These are phyloP conservation scores for Myochromella boudieri DNA, from an alignment of 768 basidiomycete species.

Conservation along the genomic window DNA sequence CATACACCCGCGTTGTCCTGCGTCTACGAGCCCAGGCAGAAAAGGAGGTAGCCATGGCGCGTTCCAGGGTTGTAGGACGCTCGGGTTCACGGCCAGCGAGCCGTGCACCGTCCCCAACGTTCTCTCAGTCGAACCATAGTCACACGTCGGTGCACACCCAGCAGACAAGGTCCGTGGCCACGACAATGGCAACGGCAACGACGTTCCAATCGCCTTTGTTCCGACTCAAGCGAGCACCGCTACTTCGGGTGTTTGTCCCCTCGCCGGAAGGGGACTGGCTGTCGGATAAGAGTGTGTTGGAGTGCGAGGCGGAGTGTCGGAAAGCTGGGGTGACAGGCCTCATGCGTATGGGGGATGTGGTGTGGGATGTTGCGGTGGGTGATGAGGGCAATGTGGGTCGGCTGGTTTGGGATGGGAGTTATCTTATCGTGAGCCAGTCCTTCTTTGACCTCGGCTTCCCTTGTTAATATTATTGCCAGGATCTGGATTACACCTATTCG, in stretches of 20 bases:
- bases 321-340: conserved; percentile 62
- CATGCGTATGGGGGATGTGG: conserved; percentile 74
- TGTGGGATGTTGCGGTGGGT: conserved; percentile 85
- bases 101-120: conserved; percentile 67
- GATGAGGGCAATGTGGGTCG: conserved; percentile 86
- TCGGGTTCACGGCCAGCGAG: conserved; percentile 48
- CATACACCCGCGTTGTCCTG: conserved; percentile 79
- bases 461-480: conserved; percentile 41
- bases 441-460: conserved; percentile 16
- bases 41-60: conserved; percentile 37
- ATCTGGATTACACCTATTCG: conserved; percentile 83
- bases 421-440: conserved; percentile 66
- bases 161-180: background rate
- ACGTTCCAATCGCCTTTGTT: conserved; percentile 71
- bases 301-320: conserved; percentile 80
- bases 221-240: conserved; percentile 68
- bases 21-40: conserved; percentile 81
- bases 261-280: conserved; percentile 88
- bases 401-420: conserved; percentile 86
- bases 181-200: conserved; percentile 8
- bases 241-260: conserved; percentile 81
- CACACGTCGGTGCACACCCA: conserved; percentile 13
- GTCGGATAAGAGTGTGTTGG: conserved; percentile 75
- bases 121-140: conserved; percentile 43
- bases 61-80: conserved; percentile 19